Evolutionary conservation across 2,329 filamentous ascomycete genomes (phyloP), one percentile per base, ranked within the genome.

Genomic region (Cryphonectria radicalis): DNA sequence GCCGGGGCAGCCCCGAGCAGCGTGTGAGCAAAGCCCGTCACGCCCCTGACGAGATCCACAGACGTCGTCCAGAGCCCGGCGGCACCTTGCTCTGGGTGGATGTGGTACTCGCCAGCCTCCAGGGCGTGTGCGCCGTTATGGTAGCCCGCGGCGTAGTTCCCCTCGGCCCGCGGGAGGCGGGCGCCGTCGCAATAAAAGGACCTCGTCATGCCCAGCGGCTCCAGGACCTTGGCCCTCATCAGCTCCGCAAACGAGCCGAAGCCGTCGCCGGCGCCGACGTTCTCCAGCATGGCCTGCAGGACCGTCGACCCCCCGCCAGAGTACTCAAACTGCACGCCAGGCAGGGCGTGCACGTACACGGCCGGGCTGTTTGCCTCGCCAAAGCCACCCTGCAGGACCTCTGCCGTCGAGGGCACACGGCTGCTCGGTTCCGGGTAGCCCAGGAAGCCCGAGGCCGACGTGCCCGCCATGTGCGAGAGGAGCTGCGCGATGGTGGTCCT

Each of bases 261-360:
- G 17, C 67, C 53, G 10, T 43, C 50, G 14, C 42, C n/a, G 10
- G 42, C 37, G 4, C 55, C 66, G 14, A 71, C 43, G 19, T 66
- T 69, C 55, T 71, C 70, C 62, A 71, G 55, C 70, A 71, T 71
- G 35, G 70, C 70, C 57, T 71, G 70, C 42, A 71, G 63, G 14
- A 71, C 37, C 4, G 70, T 71, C 11, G 70, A 69, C 5, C 70
- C 70, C 11, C 70, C 70, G 25, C 70, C 70, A 13, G 70, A 71
- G 35, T 71, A 71, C 19, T 69, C 32, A 3, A n/a, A 42, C 25
- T 71, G 70, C 37, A 71, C 40, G 1, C 67, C 70, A 5, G 66
- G 53, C 13, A 71, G 37, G 40, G 46, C 55, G 55, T 66, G 50
- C 22, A 66, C 28, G 25, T 66, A 66, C 4, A 71, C 66, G 4